Evolutionary conservation across 306 rosid species (phyloP).

Genomic region (Cucurbita moschata): DNA sequence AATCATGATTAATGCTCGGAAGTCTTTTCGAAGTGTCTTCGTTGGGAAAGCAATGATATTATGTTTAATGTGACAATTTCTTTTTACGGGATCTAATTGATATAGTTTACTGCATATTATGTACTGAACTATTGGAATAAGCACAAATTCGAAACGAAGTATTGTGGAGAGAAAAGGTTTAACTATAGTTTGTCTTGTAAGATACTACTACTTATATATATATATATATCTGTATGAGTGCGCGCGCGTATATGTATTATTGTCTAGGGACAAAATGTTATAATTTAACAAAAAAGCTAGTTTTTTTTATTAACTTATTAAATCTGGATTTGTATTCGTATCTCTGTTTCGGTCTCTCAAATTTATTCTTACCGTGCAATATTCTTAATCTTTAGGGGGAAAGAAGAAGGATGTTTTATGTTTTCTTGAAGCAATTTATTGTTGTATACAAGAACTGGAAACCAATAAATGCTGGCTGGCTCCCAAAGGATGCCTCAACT

Average conservation of each 20-base stretch:
- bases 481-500: conserved; percentile 38
- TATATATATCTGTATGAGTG: no score
- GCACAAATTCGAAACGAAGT: no score
- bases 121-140: no score
- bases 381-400: conserved; percentile 45
- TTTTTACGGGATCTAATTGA: not conserved
- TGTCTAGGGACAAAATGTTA: not conserved
- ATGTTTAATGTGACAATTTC: not conserved
- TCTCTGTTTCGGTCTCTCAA: not conserved
- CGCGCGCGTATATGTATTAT: not conserved
- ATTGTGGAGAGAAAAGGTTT: no score
- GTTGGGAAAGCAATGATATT: not conserved
- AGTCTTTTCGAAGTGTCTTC: not conserved
- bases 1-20: not conserved
- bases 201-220: no score
- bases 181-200: no score
- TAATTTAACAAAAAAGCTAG: not conserved
- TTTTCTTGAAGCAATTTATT: conserved; percentile 83
- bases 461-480: conserved; percentile 50
- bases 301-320: not conserved
- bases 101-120: no score
- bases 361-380: conserved; percentile 6
- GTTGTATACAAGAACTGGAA: conserved; percentile 73
- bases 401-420: conserved; percentile 64
- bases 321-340: conserved; percentile 4